phyloP scores from a whole-genome alignment of 257 asterid species.

The Solanum sitiens region DNA sequence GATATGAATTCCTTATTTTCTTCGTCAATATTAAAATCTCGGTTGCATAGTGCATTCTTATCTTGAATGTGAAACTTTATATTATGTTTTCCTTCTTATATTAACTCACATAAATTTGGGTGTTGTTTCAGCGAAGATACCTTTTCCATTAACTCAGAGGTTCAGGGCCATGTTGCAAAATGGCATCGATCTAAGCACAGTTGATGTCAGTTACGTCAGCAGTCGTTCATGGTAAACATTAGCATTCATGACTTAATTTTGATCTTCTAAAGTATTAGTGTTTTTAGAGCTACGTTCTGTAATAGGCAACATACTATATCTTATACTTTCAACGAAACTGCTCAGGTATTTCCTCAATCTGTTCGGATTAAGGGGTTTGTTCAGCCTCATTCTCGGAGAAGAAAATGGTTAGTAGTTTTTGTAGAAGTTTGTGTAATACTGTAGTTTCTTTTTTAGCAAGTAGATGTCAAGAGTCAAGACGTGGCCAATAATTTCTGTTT shows the following conservation, averaged over 20 bases:
- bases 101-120: background rate
- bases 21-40: background rate
- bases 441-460: background rate
- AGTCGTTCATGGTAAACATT: constrained; percentile 79
- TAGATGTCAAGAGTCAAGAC: background rate
- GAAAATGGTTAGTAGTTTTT: constrained; percentile 59
- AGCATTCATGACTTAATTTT: background rate
- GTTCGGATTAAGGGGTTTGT: constrained; percentile 85
- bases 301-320: background rate
- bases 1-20: background rate
- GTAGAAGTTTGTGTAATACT: background rate
- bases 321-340: background rate
- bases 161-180: constrained; percentile 92
- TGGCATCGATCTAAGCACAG: constrained; percentile 90
- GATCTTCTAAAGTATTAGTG: background rate
- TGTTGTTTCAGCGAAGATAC: constrained; percentile 69
- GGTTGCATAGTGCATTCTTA: background rate
- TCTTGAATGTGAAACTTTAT: background rate
- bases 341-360: constrained; percentile 88
- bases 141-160: constrained; percentile 91
- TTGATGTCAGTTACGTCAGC: constrained; percentile 95
- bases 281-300: background rate
- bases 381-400: constrained; percentile 90
- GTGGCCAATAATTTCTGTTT: background rate
- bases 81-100: background rate